Conservation (phyloP, 2,329 filamentous ascomycete genomes). For the Dryadomyces sulphureus region DNA sequence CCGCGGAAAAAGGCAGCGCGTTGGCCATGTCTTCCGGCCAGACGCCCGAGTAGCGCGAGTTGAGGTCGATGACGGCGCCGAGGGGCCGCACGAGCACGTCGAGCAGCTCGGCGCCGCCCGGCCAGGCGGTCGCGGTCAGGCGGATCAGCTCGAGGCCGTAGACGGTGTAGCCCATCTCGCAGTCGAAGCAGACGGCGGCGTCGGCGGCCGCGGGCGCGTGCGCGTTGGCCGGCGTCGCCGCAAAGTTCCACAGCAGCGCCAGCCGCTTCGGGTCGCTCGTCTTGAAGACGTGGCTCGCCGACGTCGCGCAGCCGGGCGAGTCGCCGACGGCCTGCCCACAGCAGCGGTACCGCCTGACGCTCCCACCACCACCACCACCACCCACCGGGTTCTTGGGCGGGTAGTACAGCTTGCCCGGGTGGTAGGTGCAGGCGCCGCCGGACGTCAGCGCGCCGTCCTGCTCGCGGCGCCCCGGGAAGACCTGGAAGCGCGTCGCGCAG, state of each 20-base stretch:
- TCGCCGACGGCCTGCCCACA: conserved; percentile 64
- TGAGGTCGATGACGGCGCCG: conserved; percentile 24
- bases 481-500: conserved; percentile 74
- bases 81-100: conserved; percentile 39
- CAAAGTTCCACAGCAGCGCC: conserved; percentile 66
- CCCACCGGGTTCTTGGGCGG: conserved; percentile 30
- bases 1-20: conserved; percentile 41
- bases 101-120: conserved; percentile 55
- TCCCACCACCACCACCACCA: conserved; percentile 22
- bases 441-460: conserved; percentile 62
- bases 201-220: conserved; percentile 31
- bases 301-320: conserved; percentile 57
- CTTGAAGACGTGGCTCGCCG: conserved; percentile 75
- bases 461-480: conserved; percentile 72
- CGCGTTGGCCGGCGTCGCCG: conserved; percentile 55
- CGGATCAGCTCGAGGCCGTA: conserved; percentile 79
- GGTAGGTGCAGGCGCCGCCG: conserved; percentile 66
- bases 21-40: conserved; percentile 59
- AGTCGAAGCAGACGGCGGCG: conserved; percentile 75
- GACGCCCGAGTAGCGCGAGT: conserved; percentile 84
- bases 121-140: conserved; percentile 81
- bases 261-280: conserved; percentile 61
- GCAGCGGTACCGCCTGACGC: conserved; percentile 51
- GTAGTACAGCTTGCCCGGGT: conserved; percentile 57
- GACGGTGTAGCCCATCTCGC: conserved; percentile 94